Base-by-base conservation (phyloP, 1,139 yeast genomes). In the Kodamaea fungicola region DNA sequence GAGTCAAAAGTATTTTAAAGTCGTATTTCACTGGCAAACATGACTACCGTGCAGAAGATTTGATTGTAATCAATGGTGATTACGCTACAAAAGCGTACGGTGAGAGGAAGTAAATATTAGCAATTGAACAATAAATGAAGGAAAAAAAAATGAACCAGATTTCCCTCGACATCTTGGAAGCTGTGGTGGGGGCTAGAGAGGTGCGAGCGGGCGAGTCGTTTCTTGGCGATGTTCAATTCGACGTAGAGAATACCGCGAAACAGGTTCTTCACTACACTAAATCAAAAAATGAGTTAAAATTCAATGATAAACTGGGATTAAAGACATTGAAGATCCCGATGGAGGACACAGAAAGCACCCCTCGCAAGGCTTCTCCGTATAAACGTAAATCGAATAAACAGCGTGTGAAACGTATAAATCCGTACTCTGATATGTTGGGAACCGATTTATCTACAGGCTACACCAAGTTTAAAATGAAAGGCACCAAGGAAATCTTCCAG, bases 71-170 rank as follows among this genome's bases (percentile, higher is more conserved):
- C 46, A 68, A 80, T 51, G 94, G 95, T 42, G 72, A 77, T 46
- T 84, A 83, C 50, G 86, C 82, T 39, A 83, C 92, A 45, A 79
- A 71, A 58, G 78, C 92, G 22, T 85, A 83, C 49, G 89, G 89
- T 45, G 59, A 64, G 42, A 70, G 74, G 55, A 66, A 68, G 26
- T 23, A 8, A 23, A 23, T 23, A 8, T 8, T 23, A 16, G 30
- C 23, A 31, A 23, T 12, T 12, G 13, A 12, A 16, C 13, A 27
- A 21, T 9, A 24, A 35, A 24, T 23, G 10, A 21, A n/a, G 28
- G 16, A 8, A 31, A 10, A 12, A 24, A 23, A 12, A 21, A n/a
- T 16, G 22, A 12, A 24, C 19, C 19, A 16, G 19, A 16, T 16
- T 16, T 16, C 19, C 5, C 19, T 16, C 3, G 19, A 16, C 19